phyloP scores from a whole-genome alignment of 1,284 basidiomycete species.

The Exobasidium cylindrosporum region DNA sequence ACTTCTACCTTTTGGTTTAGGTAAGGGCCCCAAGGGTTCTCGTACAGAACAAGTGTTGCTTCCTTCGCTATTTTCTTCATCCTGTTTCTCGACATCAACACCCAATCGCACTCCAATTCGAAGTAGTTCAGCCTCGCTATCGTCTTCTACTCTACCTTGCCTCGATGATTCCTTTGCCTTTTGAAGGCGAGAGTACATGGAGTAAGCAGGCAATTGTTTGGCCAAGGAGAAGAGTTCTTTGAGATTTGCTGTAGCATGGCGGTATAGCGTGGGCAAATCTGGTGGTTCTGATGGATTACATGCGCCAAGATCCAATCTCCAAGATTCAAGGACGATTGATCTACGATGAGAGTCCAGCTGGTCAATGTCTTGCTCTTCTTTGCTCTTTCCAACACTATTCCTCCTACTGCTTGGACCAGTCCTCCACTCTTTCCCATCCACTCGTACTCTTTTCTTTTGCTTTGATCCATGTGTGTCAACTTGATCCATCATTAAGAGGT shows the following conservation, averaged over 20 bases:
- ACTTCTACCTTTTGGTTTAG: no score
- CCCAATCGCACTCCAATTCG: slow-evolving; percentile 10
- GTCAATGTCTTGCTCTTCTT: not conserved
- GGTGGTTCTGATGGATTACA: slow-evolving; percentile 16
- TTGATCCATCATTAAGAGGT: slow-evolving; percentile 42
- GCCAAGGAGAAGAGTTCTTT: slow-evolving; percentile 34
- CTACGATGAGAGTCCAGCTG: not conserved
- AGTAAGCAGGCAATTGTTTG: not conserved
- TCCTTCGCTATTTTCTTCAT: slow-evolving; percentile 8
- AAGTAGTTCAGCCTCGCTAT: slow-evolving; percentile 6
- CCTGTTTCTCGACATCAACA: slow-evolving; percentile 1
- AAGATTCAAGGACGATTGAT: slow-evolving; percentile 33
- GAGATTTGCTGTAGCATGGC: slow-evolving; percentile 53
- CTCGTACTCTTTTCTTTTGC: not conserved
- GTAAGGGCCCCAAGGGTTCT: not conserved
- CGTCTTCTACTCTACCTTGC: slow-evolving; percentile 6
- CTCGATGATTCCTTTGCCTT: not conserved
- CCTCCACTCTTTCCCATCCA: slow-evolving; percentile 4
- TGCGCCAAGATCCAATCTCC: slow-evolving; percentile 28
- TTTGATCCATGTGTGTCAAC: slow-evolving; percentile 3
- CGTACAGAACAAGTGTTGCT: not conserved
- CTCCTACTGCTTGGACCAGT: not conserved
- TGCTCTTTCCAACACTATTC: not conserved
- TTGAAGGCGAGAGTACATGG: not conserved
- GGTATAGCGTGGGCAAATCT: slow-evolving; percentile 54